Base-by-base conservation (phyloP, 225 moss, liverwort and hornwort species). In the Straminergon stramineum region DNA sequence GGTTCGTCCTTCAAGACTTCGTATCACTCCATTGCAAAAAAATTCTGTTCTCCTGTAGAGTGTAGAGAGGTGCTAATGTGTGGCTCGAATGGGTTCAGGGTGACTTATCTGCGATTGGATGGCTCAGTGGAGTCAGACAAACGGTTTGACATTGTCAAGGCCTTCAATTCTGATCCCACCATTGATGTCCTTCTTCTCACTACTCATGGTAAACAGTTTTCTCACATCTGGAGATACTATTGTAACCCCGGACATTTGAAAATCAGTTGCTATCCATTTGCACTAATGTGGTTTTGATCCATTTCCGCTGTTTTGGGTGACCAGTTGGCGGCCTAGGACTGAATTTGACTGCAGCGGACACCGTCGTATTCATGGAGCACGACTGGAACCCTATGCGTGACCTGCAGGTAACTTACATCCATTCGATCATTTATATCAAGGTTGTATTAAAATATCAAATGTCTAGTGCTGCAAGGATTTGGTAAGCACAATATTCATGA, bases 381-480 rank as follows among this genome's bases (percentile, higher is more conserved):
- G 97, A 98, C 82, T 98, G 97, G 97, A 98, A 98, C 86, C 97
- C 97, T 53, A 98, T 98, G 97, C 95, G 97, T 60, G 97, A 98
- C 84, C 88, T 98, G 58, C 97, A 98, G 92, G 97, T 95, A 88
- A 86, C 70, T 70, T 87, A 41, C 70, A 57, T 76, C 27, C 57
- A 64, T 64, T 71, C 30, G 48, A 45, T 73, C 52, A 63, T 85
- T 84, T 83, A 56, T 27, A 51, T 61, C 30, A 71, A 67, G 34
- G 66, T 70, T 75, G 20, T 68, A 78, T 69, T 16, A 61, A 28
- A 62, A 35, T 32, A 68, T 65, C 66, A 88, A 45, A 39, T 48
- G 39, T 83, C 43, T 45, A 48, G 74, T 75, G 75, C 82, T 67
- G 37, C 63, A 69, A 37, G 52, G 79, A 67, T 90, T 71, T 68